phyloP scores from a whole-genome alignment of 768 basidiomycete genomes.

The Tylopilus felleus region DNA sequence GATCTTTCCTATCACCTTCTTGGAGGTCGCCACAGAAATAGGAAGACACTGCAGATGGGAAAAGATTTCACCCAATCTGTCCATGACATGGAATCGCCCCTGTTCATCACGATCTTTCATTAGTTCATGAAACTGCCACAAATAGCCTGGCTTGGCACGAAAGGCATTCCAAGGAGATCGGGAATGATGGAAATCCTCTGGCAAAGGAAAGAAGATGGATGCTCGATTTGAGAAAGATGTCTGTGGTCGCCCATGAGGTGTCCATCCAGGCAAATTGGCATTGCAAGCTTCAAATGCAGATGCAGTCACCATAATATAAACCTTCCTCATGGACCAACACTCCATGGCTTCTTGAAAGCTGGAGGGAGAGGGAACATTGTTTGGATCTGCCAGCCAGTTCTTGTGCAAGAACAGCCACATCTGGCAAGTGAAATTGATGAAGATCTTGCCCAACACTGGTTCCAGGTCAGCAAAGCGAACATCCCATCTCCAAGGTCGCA shows the following conservation, averaged over 20 bases:
- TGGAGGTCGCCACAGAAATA: background rate
- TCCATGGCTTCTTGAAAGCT: constrained; percentile 3
- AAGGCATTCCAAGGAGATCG: background rate
- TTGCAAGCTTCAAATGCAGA: constrained; percentile 6
- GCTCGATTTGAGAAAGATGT: background rate
- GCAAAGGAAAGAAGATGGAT: background rate
- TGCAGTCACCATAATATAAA: background rate
- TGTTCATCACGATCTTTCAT: background rate
- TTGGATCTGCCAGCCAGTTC: background rate
- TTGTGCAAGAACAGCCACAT: constrained; percentile 4
- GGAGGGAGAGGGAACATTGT: background rate
- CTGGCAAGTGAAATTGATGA: constrained; percentile 8
- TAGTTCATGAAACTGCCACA: constrained; percentile 5
- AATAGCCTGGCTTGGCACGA: background rate
- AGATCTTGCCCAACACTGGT: background rate
- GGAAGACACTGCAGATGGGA: background rate
- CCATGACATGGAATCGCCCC: background rate
- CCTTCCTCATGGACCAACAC: background rate
- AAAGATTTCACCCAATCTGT: background rate
- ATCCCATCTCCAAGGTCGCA: background rate
- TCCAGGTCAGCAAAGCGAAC: background rate
- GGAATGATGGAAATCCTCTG: background rate
- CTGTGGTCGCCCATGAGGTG: background rate
- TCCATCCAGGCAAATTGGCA: background rate
- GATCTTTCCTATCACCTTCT: background rate